phyloP scores from a whole-genome alignment of 305 asterid species.

The Petunia hybrid region DNA sequence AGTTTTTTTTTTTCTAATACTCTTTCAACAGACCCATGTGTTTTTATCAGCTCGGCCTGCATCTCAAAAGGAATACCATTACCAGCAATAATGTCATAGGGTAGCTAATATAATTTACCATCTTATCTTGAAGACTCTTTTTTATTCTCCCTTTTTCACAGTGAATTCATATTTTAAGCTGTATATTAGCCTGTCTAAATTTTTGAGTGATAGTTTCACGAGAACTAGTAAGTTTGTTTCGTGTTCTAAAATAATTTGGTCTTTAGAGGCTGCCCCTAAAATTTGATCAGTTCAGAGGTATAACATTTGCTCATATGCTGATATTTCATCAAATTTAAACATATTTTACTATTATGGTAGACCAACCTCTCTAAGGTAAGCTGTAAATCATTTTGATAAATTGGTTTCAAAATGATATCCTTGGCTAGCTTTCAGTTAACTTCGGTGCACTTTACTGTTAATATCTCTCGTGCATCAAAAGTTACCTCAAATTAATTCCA shows the following conservation, averaged over 20 bases:
- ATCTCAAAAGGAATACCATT: neutral
- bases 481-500: constrained; percentile 10
- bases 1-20: too few species aligned
- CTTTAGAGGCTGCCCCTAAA: constrained; percentile 2
- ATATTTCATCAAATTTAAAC: constrained; percentile 12
- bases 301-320: neutral
- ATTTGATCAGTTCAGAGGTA: constrained; percentile 20
- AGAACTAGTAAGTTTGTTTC: neutral
- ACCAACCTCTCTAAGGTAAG: neutral
- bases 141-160: constrained; percentile 9
- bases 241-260: constrained; percentile 16
- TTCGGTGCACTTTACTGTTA: neutral
- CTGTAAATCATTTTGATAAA: constrained; percentile 22
- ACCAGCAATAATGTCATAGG: neutral
- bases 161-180: too few species aligned
- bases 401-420: constrained; percentile 18
- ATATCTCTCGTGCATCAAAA: constrained; percentile 22
- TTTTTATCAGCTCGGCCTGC: too few species aligned
- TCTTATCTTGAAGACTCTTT: constrained; percentile 10
- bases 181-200: too few species aligned
- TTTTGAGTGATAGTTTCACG: too few species aligned
- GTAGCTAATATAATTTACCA: neutral
- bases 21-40: too few species aligned
- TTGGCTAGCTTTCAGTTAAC: constrained; percentile 9
- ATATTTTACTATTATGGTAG: neutral